Evolutionary conservation across 2,329 filamentous ascomycete species (phyloP).

Genomic region (Hymenoscyphus fructigenus): DNA sequence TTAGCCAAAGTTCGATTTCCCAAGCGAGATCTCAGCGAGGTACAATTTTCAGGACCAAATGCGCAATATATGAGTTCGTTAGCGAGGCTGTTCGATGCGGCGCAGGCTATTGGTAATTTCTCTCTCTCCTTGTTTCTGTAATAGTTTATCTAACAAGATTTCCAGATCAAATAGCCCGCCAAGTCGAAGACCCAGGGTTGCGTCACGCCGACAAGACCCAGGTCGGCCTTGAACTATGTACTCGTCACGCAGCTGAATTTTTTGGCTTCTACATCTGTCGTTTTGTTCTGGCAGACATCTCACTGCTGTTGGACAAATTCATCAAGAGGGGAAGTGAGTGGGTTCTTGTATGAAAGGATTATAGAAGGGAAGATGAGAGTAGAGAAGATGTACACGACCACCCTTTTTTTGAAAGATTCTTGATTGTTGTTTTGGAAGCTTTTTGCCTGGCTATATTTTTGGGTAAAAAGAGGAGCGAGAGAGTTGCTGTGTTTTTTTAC

Average conservation of each 20-base stretch:
- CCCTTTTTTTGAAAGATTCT: background rate
- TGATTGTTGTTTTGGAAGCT: background rate
- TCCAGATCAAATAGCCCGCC: constrained; percentile 88
- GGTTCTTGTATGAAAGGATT: constrained; percentile 55
- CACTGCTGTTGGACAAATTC: constrained; percentile 88
- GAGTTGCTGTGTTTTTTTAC: too few relatives aligned
- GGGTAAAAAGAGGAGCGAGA: too few relatives aligned
- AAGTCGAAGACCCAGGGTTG: constrained; percentile 92
- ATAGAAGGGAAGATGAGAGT: background rate
- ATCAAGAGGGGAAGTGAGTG: constrained; percentile 96
- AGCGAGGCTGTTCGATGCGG: constrained; percentile 88
- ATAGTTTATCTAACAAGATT: constrained; percentile 29
- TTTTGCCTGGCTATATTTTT: too few relatives aligned
- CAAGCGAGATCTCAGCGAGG: constrained; percentile 67
- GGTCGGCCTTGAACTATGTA: constrained; percentile 90
- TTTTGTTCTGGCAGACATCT: constrained; percentile 85
- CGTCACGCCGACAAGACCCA: constrained; percentile 91
- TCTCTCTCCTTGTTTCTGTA: background rate
- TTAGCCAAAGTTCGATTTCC: constrained; percentile 64
- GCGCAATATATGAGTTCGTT: constrained; percentile 88
- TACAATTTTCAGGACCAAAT: constrained; percentile 79
- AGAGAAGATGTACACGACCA: background rate
- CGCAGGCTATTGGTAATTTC: constrained; percentile 81
- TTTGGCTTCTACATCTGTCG: constrained; percentile 96
- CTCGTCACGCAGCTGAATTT: constrained; percentile 92